Conservation (phyloP, 169 alveolate species). For the Plasmodium malariae region DNA sequence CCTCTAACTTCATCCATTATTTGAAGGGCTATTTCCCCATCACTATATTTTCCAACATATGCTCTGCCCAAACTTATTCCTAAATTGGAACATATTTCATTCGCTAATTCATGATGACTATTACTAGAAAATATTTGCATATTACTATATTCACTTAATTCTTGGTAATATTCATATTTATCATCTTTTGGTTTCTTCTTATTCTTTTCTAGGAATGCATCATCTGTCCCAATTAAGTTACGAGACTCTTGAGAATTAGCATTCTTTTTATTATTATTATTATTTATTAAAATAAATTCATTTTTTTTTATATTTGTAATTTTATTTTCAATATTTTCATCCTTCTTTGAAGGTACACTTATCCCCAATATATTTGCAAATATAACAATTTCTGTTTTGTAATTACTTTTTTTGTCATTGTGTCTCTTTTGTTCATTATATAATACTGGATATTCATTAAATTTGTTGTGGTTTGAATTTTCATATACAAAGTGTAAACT, state of each 20-base stretch:
- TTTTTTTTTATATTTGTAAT: slow-evolving; percentile 34
- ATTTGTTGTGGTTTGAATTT: slow-evolving; percentile 36
- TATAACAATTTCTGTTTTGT: slow-evolving; percentile 19
- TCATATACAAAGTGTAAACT: slow-evolving; percentile 19
- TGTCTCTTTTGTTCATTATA: slow-evolving; percentile 11
- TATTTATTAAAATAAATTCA: slow-evolving; percentile 51
- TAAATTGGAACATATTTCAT: slow-evolving; percentile 83
- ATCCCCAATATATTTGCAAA: slow-evolving; percentile 56
- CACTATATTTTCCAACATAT: slow-evolving; percentile 87
- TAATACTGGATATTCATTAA: slow-evolving; percentile 39
- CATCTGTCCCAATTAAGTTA: slow-evolving; percentile 5
- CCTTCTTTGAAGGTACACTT: slow-evolving; percentile 26
- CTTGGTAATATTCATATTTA: slow-evolving; percentile 76
- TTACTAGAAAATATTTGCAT: slow-evolving; percentile 80
- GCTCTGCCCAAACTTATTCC: slow-evolving; percentile 86
- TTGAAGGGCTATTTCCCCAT: slow-evolving; percentile 91
- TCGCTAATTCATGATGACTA: slow-evolving; percentile 81
- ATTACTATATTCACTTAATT: slow-evolving; percentile 75
- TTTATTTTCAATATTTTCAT: slow-evolving; percentile 50
- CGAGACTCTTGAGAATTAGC: slow-evolving; percentile 15
- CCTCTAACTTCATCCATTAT: slow-evolving; percentile 91
- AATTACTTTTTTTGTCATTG: slow-evolving; percentile 29
- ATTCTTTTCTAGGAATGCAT: background rate
- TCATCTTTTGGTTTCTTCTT: slow-evolving; percentile 41
- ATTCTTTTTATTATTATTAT: slow-evolving; percentile 11